A percentile compares a stretch with the other conserved stretches of the same genome.
Evolutionary conservation across 768 basidiomycete genomes (phyloP).

Genomic region (Austroboletus festivus): DNA sequence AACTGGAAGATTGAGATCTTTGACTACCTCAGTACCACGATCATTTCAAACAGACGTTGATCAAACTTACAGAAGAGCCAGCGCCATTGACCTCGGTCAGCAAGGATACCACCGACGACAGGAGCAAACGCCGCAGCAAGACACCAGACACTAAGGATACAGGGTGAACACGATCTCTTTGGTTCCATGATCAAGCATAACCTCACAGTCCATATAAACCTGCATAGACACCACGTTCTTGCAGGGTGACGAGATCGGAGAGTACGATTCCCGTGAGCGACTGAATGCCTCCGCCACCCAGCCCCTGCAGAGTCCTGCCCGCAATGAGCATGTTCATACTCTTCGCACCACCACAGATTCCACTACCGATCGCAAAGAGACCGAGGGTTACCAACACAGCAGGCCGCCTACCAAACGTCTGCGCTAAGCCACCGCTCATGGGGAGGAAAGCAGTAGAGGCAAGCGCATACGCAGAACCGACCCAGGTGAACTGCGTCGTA

Average conservation of each 20-base stretch:
- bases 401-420: slow-evolving; percentile 40
- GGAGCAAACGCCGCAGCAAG: slow-evolving; percentile 36
- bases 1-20: slow-evolving; percentile 43
- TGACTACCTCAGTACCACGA: not conserved
- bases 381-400: slow-evolving; percentile 30
- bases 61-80: slow-evolving; percentile 38
- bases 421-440: slow-evolving; percentile 36
- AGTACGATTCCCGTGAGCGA: slow-evolving; percentile 41
- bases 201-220: slow-evolving; percentile 38
- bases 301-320: too few species aligned
- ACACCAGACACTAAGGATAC: slow-evolving; percentile 29
- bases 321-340: too few species aligned
- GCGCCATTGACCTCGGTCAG: slow-evolving; percentile 34
- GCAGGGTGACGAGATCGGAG: slow-evolving; percentile 44
- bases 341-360: slow-evolving; percentile 39
- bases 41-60: not conserved
- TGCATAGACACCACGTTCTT: slow-evolving; percentile 40
- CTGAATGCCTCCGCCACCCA: too few species aligned
- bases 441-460: slow-evolving; percentile 41
- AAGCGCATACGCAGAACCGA: slow-evolving; percentile 43
- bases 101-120: slow-evolving; percentile 35
- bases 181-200: not conserved
- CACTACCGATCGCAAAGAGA: slow-evolving; percentile 42
- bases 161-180: not conserved
- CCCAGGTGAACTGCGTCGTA: slow-evolving; percentile 42